These are phyloP conservation scores for Leccinum pellstonianum DNA, from an alignment of 768 basidiomycete genomes.

Conservation along the genomic window DNA sequence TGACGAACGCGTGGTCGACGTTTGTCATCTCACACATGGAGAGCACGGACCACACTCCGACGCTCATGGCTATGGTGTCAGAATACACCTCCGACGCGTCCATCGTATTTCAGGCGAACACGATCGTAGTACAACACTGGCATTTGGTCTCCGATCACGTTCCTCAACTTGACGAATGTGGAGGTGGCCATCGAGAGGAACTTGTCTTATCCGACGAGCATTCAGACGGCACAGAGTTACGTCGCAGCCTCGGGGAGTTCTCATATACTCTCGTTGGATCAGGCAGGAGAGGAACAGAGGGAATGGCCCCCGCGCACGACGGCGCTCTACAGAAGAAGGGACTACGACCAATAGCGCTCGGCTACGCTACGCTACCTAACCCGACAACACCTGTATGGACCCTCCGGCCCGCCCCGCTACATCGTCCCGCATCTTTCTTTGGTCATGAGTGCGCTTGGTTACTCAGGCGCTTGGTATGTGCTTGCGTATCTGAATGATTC, in stretches of 20 bases:
- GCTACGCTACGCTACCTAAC: too few species aligned
- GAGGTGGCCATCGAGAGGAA: constrained; percentile 59
- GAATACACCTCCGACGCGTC: constrained; percentile 43
- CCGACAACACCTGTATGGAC: too few species aligned
- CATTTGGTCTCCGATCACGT: constrained; percentile 57
- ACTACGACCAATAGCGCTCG: too few species aligned
- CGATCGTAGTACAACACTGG: constrained; percentile 46
- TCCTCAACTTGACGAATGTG: constrained; percentile 54
- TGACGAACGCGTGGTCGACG: constrained; percentile 43
- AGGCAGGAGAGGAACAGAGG: too few species aligned
- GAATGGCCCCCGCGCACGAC: too few species aligned
- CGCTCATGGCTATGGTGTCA: constrained; percentile 42
- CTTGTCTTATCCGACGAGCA: constrained; percentile 51
- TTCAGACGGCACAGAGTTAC: constrained; percentile 48
- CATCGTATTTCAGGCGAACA: constrained; percentile 55
- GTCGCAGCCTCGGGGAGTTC: constrained; percentile 44
- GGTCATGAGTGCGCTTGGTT: constrained; percentile 13
- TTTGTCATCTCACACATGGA: too few species aligned
- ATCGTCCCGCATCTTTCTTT: background rate
- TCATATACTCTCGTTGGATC: background rate
- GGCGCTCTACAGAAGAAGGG: too few species aligned
- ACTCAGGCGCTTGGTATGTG: constrained; percentile 33
- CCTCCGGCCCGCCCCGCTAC: too few species aligned
- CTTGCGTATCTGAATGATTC: background rate
- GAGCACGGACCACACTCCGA: too few species aligned